Base-by-base conservation (phyloP, 345 rosid species). In the Ceriops tagal region DNA sequence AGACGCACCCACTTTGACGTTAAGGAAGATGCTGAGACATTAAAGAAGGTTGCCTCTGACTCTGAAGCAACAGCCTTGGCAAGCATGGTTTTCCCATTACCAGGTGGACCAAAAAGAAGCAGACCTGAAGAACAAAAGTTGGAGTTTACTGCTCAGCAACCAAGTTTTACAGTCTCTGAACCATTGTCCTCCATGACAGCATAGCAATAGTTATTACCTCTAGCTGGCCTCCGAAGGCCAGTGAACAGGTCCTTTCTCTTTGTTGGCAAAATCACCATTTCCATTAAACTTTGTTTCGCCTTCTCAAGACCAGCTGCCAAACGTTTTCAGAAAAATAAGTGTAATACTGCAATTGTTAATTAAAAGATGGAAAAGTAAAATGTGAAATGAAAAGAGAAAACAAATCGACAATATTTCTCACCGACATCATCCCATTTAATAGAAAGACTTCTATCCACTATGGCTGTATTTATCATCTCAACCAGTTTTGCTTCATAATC, bases 51-150 rank as follows among this genome's bases (percentile, higher is more conserved):
- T 62, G 97, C 98, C 78, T 85, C 82, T 58, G 98, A 91, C 84
- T 93, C 97, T 4, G 98, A 93, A 62, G 98, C 97, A 9, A 93
- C 97, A 65, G 98, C 98, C 79, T 93, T 93, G 39, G 95, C 97
- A 80, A 93, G 97, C 98, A 93, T 93, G 62, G 98, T 93, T 79
- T 93, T 93, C 49, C 98, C 98, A 83, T 91, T 93, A 27, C 98
- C 98, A 71, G 97, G 98, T 66, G 98, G 98, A 47, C 98, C 97
- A 81, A 93, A 93, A 72, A 93, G 96, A 77, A 93, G 97, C 72
- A 93, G 69, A 71, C 98, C 98, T 93, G 69, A 63, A 74, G 32
- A 71, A 63, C 46, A 80, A 67, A 67, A 27, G n/a, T 37, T 62
- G 58, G 56, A 49, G 20, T 13, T 69, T 68, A 1, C 19, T 21